Evolutionary conservation across 2,329 filamentous ascomycete genomes (phyloP).

Genomic region (Monosporascus ibericus): DNA sequence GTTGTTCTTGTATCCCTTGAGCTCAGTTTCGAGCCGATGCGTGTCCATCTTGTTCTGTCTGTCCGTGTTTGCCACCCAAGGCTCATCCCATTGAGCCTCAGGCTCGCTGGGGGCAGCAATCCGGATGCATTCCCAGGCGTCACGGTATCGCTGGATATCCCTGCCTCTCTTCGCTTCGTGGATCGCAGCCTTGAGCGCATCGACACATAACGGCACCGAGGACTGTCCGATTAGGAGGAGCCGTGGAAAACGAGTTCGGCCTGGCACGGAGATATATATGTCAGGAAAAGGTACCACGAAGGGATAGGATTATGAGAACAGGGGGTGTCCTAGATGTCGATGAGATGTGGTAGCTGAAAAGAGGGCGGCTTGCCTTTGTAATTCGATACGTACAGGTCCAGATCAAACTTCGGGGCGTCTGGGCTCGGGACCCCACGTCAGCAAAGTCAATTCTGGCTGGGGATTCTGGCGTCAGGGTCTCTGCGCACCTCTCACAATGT

Average conservation of each 20-base stretch:
- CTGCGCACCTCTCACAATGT: conserved; percentile 41
- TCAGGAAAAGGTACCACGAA: conserved; percentile 2
- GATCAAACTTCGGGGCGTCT: conserved; percentile 83
- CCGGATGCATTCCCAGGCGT: conserved; percentile 60
- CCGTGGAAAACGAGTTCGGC: conserved; percentile 73
- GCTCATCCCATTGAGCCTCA: conserved; percentile 59
- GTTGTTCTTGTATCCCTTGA: conserved; percentile 94
- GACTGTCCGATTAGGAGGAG: conserved; percentile 74
- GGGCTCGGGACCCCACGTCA: neutral
- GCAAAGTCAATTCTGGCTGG: neutral
- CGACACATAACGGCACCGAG: conserved; percentile 68
- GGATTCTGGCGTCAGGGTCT: conserved; percentile 7
- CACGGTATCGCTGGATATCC: conserved; percentile 66
- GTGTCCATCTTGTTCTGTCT: conserved; percentile 64
- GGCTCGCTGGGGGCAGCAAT: conserved; percentile 59
- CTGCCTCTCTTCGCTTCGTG: conserved; percentile 68
- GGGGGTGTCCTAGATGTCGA: neutral
- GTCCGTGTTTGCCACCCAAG: conserved; percentile 69
- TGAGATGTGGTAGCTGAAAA: neutral
- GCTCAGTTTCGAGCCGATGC: conserved; percentile 70
- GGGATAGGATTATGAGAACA: neutral
- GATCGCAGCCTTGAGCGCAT: conserved; percentile 75
- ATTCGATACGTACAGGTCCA: conserved; percentile 85
- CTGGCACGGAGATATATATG: conserved; percentile 37
- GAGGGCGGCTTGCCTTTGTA: conserved; percentile 63